Evolutionary conservation across 1,284 basidiomycete species (phyloP).

Genomic region (Bondarzewia mesenterica): DNA sequence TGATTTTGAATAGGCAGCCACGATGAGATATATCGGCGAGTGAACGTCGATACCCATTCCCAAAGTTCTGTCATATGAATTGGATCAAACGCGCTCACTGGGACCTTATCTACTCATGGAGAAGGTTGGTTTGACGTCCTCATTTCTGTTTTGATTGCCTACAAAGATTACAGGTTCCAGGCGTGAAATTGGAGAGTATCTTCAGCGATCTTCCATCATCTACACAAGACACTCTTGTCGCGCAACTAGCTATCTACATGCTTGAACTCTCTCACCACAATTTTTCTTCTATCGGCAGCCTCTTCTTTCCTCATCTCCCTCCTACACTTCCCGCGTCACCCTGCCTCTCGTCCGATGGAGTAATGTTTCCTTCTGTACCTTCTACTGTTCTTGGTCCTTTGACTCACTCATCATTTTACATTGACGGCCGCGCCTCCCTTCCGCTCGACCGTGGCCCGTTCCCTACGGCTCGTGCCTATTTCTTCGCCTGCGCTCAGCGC

Average conservation of each 20-base stretch:
- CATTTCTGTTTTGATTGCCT: neutral
- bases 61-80: conserved; percentile 14
- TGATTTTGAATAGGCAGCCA: conserved; percentile 18
- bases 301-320: conserved; percentile 14
- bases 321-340: conserved; percentile 13
- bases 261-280: conserved; percentile 19
- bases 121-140: conserved; percentile 15
- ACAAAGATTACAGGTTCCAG: conserved; percentile 15
- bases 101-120: conserved; percentile 18
- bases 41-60: conserved; percentile 22
- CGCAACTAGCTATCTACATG: conserved; percentile 22
- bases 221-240: conserved; percentile 20
- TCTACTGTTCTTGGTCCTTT: conserved; percentile 19
- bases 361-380: neutral
- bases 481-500: conserved; percentile 25
- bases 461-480: conserved; percentile 20
- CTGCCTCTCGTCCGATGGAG: conserved; percentile 2
- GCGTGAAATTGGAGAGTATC: conserved; percentile 20
- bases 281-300: conserved; percentile 23
- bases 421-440: conserved; percentile 21
- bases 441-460: conserved; percentile 25
- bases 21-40: conserved; percentile 20
- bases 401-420: conserved; percentile 20
- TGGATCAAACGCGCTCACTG: conserved; percentile 11
- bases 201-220: conserved; percentile 17